These are phyloP conservation scores for Paramecium octaurelia DNA, from an alignment of 73 alveolate species.

Conservation along the genomic window DNA sequence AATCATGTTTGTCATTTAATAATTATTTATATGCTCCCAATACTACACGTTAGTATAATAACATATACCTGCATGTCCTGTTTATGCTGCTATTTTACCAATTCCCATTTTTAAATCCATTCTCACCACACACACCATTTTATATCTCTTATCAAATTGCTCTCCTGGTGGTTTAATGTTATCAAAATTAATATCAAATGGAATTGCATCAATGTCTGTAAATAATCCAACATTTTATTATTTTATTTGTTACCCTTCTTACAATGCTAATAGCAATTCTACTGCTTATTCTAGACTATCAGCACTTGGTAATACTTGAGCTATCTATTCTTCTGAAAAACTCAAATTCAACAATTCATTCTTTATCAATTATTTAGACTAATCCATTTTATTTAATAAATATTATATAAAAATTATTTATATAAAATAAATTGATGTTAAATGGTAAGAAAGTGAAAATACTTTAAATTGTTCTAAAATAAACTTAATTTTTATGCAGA, in stretches of 20 bases:
- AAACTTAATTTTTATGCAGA: not conserved
- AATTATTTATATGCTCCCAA: conserved; percentile 67
- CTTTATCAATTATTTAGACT: not conserved
- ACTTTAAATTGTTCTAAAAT: not conserved
- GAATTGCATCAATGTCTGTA: not conserved
- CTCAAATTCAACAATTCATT: conserved; percentile 38
- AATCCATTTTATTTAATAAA: not conserved
- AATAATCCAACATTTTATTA: conserved; percentile 28
- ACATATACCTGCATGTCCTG: conserved; percentile 91
- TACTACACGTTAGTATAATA: conserved; percentile 61
- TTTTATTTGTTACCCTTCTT: not conserved
- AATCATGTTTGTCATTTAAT: conserved; percentile 66
- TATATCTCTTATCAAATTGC: conserved; percentile 65
- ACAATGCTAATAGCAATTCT: conserved; percentile 35
- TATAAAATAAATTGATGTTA: not conserved
- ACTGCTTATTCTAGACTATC: conserved; percentile 56
- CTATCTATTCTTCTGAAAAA: conserved; percentile 42
- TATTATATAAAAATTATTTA: not conserved
- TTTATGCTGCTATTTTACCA: conserved; percentile 98
- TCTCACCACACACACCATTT: conserved; percentile 95
- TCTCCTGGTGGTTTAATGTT: conserved; percentile 1
- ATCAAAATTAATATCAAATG: conserved; percentile 4
- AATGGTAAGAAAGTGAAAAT: not conserved
- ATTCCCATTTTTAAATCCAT: conserved; percentile 96
- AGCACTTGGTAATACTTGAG: conserved; percentile 49